Base-by-base conservation (phyloP, 495 filamentous ascomycete genomes). In the Neurospora cerealis region DNA sequence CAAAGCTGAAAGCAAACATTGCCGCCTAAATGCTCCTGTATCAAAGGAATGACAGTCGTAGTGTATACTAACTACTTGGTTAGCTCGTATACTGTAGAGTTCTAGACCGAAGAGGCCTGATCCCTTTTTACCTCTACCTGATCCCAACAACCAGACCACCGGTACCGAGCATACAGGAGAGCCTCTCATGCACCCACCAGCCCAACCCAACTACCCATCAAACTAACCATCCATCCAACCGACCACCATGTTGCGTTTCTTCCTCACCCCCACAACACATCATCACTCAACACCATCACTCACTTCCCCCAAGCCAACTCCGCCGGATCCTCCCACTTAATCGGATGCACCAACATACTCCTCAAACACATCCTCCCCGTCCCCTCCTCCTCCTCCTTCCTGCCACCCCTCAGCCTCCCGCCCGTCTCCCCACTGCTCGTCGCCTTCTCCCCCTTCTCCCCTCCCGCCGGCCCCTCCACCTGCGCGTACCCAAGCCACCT, bases 291-390 rank as follows among this genome's bases (percentile, higher is more conserved):
- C 32, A 34, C 32, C 32, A 34, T 34, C 37, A 38, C 5, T 10
- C 2, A 62, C 24, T 62, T 73, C 28, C 69, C 76, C 70, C 76
- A 79, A 21, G 77, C 80, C 74, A 76, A 74, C 75, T 85, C 83
- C 24, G 74, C 77, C 46, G 84, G 84, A 69, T 83, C 78, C 75
- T 87, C 85, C 83, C 82, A 85, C 86, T 99, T 99, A 69, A 98
- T 89, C 1, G 96, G 96, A 86, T 99, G 96, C 77, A 98, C 82
- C 71, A 99, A 86, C 90, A 96, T 91, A 69, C 91, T 92, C 62
- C 93, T 91, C 74, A 98, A 82, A 85, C 95, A 98, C 91, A 98
- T 91, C 73, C 95, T 87, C 46, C 93, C 93, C 74, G 91, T 90
- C 34, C 81, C 81, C 17, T 77, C 78, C 2, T 82, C 80, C 66